Percentiles rank a stretch among this genome's conserved stretches.
Conservation (phyloP, 1,139 yeast species). For the Hanseniaspora gamundiae region DNA sequence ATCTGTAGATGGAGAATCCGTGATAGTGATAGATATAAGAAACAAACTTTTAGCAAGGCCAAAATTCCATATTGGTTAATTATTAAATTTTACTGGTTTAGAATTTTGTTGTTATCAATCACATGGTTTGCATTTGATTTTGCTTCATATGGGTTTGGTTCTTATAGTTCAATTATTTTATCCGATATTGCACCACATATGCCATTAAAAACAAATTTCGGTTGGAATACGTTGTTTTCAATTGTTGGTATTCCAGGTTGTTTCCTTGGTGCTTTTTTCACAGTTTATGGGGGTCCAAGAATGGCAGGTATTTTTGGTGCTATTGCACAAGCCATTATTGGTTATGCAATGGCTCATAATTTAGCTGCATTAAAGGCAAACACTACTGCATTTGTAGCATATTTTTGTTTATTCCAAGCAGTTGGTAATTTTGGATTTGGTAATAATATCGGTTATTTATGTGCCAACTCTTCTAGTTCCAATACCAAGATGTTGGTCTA, state of each 20-base stretch:
- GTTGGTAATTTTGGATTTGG: slow-evolving; percentile 95
- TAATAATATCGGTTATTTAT: slow-evolving; percentile 77
- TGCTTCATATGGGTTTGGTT: slow-evolving; percentile 76
- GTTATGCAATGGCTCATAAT: slow-evolving; percentile 75
- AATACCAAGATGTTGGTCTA: slow-evolving; percentile 73
- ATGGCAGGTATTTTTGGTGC: slow-evolving; percentile 62
- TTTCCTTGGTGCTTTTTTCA: slow-evolving; percentile 62
- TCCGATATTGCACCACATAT: slow-evolving; percentile 49
- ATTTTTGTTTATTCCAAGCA: slow-evolving; percentile 75
- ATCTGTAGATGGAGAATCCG: slow-evolving; percentile 63
- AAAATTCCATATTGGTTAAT: slow-evolving; percentile 57
- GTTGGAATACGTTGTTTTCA: slow-evolving; percentile 87
- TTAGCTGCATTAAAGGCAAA: slow-evolving; percentile 44
- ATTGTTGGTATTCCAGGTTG: slow-evolving; percentile 87
- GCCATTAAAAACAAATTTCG: slow-evolving; percentile 57
- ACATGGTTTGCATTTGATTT: slow-evolving; percentile 92
- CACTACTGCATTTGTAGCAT: slow-evolving; percentile 70
- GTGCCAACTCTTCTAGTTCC: slow-evolving; percentile 31
- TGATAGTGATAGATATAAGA: slow-evolving; percentile 60
- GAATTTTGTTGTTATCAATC: slow-evolving; percentile 55
- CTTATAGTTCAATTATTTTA: slow-evolving; percentile 61
- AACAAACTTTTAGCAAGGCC: slow-evolving; percentile 55
- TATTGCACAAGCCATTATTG: slow-evolving; percentile 59
- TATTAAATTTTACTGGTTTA: slow-evolving; percentile 74
- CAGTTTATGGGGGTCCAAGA: slow-evolving; percentile 89